Evolutionary conservation across 1,284 basidiomycete genomes (phyloP), one percentile per base, ranked within the genome.

Genomic region (Naganishia cerealis): DNA sequence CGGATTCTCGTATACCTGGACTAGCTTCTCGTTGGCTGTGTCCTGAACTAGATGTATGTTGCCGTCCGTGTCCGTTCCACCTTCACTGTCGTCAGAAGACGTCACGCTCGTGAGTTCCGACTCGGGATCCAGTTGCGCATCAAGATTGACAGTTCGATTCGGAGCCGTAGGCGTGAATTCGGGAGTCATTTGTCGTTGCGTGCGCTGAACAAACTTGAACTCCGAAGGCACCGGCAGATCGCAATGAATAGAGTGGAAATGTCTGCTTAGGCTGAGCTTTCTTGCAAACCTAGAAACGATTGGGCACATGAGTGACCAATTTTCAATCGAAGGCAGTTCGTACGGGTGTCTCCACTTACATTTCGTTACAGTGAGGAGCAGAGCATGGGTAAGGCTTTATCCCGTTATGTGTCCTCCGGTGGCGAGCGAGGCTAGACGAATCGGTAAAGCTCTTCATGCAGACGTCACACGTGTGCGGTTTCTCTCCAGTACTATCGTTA

Each of bases 351-450:
- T 9, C 24, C 24, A 71, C 76, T 70, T 48, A 76, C 75, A 69
- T 72, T 65, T 73, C 72, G 6, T 55, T 65, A 57, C 77, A 77
- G 7, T 43, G 54, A 3, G 54, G 9, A 21, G 71, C 68, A 1
- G 65, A 67, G 72, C 81, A 82, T 43, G 74, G 75, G 70, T 80
- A 78, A 0, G 80, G 79, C 13, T 80, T 71, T 50, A 76, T 76
- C 58, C 84, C 81, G 57, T 77, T 83, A 78, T 85, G 84, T 12
- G 83, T 83, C 15, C 84, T 79, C 3, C 85, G 81, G 71, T 86
- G 85, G 13, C 85, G 81, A 21, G 85, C 85, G 15, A 86, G 79
- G 9, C 84, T 85, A 69, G 80, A 82, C 9, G 84, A 85, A 73
- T 86, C 85, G 61, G 81, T 81, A 75, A 86, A 86, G 8, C 82